These are phyloP conservation scores for Citrus reticulata DNA, from an alignment of 345 rosid species.

Conservation along the genomic window DNA sequence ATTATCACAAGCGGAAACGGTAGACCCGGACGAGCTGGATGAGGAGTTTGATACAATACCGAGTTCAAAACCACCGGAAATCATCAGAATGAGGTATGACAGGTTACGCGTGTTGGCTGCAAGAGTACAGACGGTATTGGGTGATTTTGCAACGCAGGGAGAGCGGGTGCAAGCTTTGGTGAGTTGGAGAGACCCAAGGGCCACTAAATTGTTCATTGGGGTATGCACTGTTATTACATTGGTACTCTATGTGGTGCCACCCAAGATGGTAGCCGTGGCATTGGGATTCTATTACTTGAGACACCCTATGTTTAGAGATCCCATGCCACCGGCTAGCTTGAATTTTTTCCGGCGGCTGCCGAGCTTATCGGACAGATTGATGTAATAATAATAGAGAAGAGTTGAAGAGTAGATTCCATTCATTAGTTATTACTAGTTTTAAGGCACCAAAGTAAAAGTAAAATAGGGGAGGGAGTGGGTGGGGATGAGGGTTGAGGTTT, in stretches of 20 bases:
- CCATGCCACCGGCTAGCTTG: slow-evolving; percentile 84
- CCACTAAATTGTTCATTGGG: slow-evolving; percentile 81
- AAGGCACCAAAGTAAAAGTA: background rate
- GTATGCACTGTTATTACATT: slow-evolving; percentile 71
- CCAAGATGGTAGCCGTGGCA: slow-evolving; percentile 97
- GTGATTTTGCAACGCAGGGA: slow-evolving; percentile 95
- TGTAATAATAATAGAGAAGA: slow-evolving; percentile 53
- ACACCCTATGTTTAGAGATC: slow-evolving; percentile 95
- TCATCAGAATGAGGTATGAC: slow-evolving; percentile 73
- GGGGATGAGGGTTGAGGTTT: background rate
- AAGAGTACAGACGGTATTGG: slow-evolving; percentile 85
- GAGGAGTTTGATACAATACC: slow-evolving; percentile 97
- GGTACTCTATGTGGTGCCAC: slow-evolving; percentile 68
- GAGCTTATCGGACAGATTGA: slow-evolving; percentile 80
- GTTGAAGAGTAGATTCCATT: background rate
- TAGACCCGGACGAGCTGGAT: slow-evolving; percentile 84
- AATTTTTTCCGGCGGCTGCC: slow-evolving; percentile 96
- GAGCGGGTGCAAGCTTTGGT: slow-evolving; percentile 87
- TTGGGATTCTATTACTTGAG: slow-evolving; percentile 87
- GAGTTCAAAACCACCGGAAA: slow-evolving; percentile 67
- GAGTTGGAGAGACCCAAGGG: slow-evolving; percentile 99
- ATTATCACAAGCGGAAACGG: slow-evolving; percentile 75
- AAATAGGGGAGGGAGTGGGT: background rate
- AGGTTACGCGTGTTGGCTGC: slow-evolving; percentile 78
- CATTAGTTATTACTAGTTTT: slow-evolving; percentile 13